Evolutionary conservation across 2,329 filamentous ascomycete species (phyloP).

Genomic region (Zymoseptoria passerinii): DNA sequence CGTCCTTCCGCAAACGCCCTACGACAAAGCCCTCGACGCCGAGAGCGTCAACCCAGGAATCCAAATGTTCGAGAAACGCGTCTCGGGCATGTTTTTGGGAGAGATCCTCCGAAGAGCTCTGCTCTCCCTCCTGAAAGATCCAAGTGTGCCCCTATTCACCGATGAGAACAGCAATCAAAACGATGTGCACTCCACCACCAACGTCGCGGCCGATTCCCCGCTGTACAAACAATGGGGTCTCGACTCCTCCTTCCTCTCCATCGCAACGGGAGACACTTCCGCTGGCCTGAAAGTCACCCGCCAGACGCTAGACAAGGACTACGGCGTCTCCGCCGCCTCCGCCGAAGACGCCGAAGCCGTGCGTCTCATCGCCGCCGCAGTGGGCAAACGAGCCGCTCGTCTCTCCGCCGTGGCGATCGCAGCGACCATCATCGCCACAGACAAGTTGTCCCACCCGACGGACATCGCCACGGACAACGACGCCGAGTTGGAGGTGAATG

Average conservation of each 20-base stretch:
- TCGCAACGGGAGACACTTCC: slow-evolving; percentile 72
- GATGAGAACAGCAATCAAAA: slow-evolving; percentile 66
- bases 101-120: slow-evolving; percentile 80
- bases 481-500: slow-evolving; percentile 30
- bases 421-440: slow-evolving; percentile 73
- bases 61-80: slow-evolving; percentile 98
- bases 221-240: slow-evolving; percentile 79
- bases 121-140: slow-evolving; percentile 61
- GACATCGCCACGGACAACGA: slow-evolving; percentile 26
- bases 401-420: slow-evolving; percentile 82
- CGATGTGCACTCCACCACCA: slow-evolving; percentile 59
- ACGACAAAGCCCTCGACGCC: slow-evolving; percentile 69
- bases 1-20: slow-evolving; percentile 76
- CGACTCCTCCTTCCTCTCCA: slow-evolving; percentile 82
- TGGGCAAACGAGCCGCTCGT: slow-evolving; percentile 81
- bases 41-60: slow-evolving; percentile 84
- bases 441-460: slow-evolving; percentile 48
- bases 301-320: slow-evolving; percentile 66
- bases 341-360: slow-evolving; percentile 82
- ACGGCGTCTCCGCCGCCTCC: slow-evolving; percentile 67
- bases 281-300: slow-evolving; percentile 64
- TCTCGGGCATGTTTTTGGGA: slow-evolving; percentile 96
- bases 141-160: slow-evolving; percentile 62
- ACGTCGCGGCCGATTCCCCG: slow-evolving; percentile 54
- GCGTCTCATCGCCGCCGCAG: slow-evolving; percentile 70